Percentiles rank a stretch among this genome's conserved stretches.
phyloP scores from a whole-genome alignment of 2,329 filamentous ascomycete species.

The Triangularia verruculosa region DNA sequence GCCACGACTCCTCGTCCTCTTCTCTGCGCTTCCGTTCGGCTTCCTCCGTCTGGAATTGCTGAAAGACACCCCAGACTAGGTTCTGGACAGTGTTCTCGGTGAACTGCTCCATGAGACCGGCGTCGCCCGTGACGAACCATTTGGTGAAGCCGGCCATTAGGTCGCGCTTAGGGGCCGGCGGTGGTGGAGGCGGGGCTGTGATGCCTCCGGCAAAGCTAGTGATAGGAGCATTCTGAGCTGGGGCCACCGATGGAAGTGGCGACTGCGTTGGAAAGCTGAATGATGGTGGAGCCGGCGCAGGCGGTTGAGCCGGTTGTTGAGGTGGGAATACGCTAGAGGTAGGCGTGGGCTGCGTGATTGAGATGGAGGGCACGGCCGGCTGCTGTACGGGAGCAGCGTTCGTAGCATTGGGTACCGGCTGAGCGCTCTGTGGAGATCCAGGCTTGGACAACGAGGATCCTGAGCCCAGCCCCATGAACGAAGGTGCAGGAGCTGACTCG shows the following conservation, averaged over 20 bases:
- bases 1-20: slow-evolving; percentile 47
- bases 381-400: not conserved
- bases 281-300: not conserved
- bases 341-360: not conserved
- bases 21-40: slow-evolving; percentile 43
- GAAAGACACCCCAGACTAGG: slow-evolving; percentile 42
- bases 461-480: not conserved
- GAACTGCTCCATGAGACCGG: slow-evolving; percentile 52
- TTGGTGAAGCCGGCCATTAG: slow-evolving; percentile 48
- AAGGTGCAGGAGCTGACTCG: not conserved
- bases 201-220: not conserved
- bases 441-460: not conserved
- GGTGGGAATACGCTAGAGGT: not conserved
- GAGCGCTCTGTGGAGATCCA: not conserved
- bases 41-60: slow-evolving; percentile 40
- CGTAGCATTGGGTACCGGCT: not conserved
- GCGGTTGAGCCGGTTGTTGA: not conserved
- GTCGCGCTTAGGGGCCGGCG: slow-evolving; percentile 34
- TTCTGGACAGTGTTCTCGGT: slow-evolving; percentile 44
- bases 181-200: slow-evolving; percentile 3
- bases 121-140: slow-evolving; percentile 55
- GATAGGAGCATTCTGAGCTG: not conserved
- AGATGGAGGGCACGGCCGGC: not conserved
- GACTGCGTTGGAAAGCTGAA: not conserved
- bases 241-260: not conserved